A percentile compares a stretch with the other conserved stretches of the same genome.
These are phyloP conservation scores for Mycena latifolia DNA, from an alignment of 768 basidiomycete genomes.

Conservation along the genomic window DNA sequence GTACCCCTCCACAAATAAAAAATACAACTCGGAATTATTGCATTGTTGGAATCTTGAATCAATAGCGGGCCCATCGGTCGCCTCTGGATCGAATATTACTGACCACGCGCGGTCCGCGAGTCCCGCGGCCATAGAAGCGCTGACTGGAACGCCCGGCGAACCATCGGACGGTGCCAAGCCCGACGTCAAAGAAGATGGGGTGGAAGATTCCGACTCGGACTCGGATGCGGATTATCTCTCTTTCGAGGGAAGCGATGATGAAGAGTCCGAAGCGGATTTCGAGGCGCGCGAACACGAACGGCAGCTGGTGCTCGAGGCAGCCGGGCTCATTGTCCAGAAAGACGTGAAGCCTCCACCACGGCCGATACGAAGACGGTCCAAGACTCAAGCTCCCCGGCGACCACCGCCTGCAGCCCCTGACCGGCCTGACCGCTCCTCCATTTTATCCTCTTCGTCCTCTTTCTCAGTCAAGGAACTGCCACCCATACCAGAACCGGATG, in stretches of 20 bases:
- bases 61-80: constrained; percentile 5
- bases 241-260: constrained; percentile 56
- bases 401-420: constrained; percentile 61
- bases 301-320: constrained; percentile 87
- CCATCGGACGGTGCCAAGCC: constrained; percentile 1
- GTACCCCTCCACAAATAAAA: constrained; percentile 49
- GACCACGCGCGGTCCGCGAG: constrained; percentile 18
- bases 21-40: constrained; percentile 13
- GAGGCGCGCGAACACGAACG: constrained; percentile 80
- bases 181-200: constrained; percentile 35
- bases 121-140: constrained; percentile 19
- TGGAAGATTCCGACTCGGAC: constrained; percentile 35
- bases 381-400: constrained; percentile 45
- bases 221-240: constrained; percentile 58
- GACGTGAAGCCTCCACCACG: constrained; percentile 65
- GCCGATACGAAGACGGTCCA: constrained; percentile 49
- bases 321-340: constrained; percentile 83
- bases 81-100: constrained; percentile 15
- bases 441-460: constrained; percentile 44
- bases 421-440: constrained; percentile 38
- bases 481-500: constrained; percentile 54
- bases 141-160: constrained; percentile 4
- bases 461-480: constrained; percentile 65
- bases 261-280: constrained; percentile 64
- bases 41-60: background rate